Evolutionary conservation across 345 rosid genomes (phyloP).

Genomic region (Turritis glabra): DNA sequence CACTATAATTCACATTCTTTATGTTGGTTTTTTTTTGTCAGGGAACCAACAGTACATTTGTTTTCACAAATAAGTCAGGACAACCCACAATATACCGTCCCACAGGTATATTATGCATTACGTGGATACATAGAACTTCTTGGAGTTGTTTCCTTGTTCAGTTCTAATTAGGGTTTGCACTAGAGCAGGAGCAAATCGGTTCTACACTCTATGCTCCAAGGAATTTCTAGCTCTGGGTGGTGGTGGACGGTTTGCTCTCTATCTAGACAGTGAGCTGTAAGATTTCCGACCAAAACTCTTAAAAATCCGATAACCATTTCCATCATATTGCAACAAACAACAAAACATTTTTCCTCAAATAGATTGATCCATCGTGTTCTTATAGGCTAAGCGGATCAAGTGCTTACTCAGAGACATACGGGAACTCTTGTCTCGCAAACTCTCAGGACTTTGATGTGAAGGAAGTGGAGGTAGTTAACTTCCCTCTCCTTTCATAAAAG

Average conservation of each 20-base stretch:
- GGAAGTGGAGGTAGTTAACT: constrained; percentile 73
- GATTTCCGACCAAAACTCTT: constrained; percentile 33
- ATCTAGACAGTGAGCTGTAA: constrained; percentile 88
- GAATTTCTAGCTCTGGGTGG: constrained; percentile 91
- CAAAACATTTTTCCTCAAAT: neutral
- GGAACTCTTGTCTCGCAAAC: constrained; percentile 82
- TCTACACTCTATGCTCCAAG: constrained; percentile 80
- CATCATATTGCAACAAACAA: constrained; percentile 2
- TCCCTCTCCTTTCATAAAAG: neutral
- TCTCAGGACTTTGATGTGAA: constrained; percentile 87
- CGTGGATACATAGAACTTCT: neutral
- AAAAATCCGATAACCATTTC: neutral
- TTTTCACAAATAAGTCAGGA: constrained; percentile 77
- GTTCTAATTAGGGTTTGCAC: neutral
- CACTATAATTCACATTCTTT: neutral
- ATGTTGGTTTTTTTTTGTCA: constrained; percentile 41
- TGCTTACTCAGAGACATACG: constrained; percentile 88
- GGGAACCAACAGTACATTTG: constrained; percentile 92
- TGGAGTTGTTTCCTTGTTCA: constrained; percentile 4
- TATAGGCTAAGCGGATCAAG: constrained; percentile 85
- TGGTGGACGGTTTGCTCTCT: constrained; percentile 92
- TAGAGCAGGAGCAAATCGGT: constrained; percentile 83
- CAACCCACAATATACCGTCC: constrained; percentile 68
- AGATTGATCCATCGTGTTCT: neutral
- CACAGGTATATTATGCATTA: constrained; percentile 55